A percentile compares a stretch with the other conserved stretches of the same genome.
phyloP scores from a whole-genome alignment of 2,329 filamentous ascomycete species.

The Botrytis medusae region DNA sequence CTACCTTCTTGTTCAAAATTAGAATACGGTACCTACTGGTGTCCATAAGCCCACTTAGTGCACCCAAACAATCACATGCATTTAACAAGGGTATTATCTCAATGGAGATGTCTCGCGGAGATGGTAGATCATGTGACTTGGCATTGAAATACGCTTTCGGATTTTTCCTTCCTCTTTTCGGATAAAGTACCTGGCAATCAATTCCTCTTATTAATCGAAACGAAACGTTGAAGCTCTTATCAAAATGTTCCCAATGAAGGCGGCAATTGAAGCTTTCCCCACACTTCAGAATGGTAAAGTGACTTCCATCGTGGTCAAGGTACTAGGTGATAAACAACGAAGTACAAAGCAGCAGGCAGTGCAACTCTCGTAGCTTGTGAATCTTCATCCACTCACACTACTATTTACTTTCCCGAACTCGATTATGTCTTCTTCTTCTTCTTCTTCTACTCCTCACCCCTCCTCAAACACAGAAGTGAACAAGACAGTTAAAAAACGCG shows the following conservation, averaged over 20 bases:
- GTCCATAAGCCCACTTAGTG: conserved; percentile 20
- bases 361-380: not conserved
- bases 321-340: not conserved
- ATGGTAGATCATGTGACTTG: not conserved
- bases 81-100: conserved; percentile 1
- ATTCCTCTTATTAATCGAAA: conserved; percentile 10
- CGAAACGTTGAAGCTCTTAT: not conserved
- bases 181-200: not conserved
- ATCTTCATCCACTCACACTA: not conserved
- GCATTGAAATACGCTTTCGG: not conserved
- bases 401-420: conserved; percentile 2
- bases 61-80: conserved; percentile 17
- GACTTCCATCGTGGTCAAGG: not conserved
- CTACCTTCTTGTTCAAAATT: conserved; percentile 12
- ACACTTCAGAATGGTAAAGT: conserved; percentile 1
- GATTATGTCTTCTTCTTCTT: not conserved
- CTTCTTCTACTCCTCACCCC: too few species aligned
- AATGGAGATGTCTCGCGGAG: not conserved
- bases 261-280: not conserved
- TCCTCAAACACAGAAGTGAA: not conserved
- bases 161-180: not conserved
- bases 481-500: conserved; percentile 50
- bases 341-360: not conserved
- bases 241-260: not conserved
- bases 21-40: conserved; percentile 14